Evolutionary conservation across 352 stramenopile species (phyloP), one percentile per base, ranked within the genome.

Genomic region (Phytopythium kandeliae): DNA sequence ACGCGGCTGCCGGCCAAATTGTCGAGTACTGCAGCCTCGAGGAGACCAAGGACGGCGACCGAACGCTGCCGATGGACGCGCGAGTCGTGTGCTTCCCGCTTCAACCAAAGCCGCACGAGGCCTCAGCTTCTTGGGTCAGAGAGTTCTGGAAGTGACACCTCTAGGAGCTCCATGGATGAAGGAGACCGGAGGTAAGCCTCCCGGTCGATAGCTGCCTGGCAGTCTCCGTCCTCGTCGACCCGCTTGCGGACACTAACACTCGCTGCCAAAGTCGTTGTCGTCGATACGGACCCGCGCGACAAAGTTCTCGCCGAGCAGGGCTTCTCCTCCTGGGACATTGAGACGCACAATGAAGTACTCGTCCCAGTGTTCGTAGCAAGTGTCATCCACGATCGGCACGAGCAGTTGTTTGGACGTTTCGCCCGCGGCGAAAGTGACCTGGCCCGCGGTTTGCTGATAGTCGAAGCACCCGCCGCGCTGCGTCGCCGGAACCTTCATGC

Each of bases 341-440:
- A 98, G 68, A 0, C 86, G 93, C 22, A 98, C 71, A 37, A 96
- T 69, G 40, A 97, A 90, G 57, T 94, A 96, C 63, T 98, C 82
- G 13, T 88, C 64, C 60, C 85, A 78, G 24, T 58, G 67, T 58
- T 98, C 93, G 37, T 79, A 75, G 65, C 95, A 98, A 24, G 73
- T 70, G 66, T 99, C 94, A 56, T 99, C 92, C 47, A 98, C 89
- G 34, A 98, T 87, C n/a, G 78, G 70, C 25, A 98, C 74, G 13
- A 78, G 80, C 54, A 98, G 85, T 44, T 93, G 76, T 26, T 87
- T 87, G 44, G 84, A 82, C 8, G 69, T 86, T 46, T 96, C 86
- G 1, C 90, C 90, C 0, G 71, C 67, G 16, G 79, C 73, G 47
- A 99, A 98, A 11, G 86, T 96, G 9, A 98, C 46, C 45, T 96